Conservation (phyloP, 2,329 filamentous ascomycete species). For the Alternaria ethzedia region DNA sequence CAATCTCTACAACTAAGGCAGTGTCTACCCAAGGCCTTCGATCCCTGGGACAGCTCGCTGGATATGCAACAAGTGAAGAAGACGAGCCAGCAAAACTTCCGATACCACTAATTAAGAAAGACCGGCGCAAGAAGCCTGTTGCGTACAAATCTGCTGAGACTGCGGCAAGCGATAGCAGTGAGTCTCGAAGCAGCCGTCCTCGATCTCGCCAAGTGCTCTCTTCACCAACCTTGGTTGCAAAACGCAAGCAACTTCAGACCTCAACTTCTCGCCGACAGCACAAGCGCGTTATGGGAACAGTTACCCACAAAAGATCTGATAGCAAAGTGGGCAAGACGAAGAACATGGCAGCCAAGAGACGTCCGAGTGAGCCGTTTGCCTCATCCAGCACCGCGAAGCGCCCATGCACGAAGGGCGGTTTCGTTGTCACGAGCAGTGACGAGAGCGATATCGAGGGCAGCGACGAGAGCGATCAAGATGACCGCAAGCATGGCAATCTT, state of each 20-base stretch:
- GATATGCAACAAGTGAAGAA: neutral
- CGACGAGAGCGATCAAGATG: neutral
- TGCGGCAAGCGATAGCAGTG: neutral
- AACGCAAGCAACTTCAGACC: neutral
- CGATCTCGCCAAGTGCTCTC: neutral
- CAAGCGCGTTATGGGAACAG: neutral
- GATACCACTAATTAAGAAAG: neutral
- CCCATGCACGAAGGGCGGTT: constrained; percentile 12
- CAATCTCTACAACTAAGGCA: neutral
- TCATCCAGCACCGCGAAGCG: neutral
- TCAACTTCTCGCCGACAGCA: neutral
- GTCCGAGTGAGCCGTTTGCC: neutral
- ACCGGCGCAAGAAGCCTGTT: neutral
- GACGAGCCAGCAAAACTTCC: neutral
- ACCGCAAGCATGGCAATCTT: neutral
- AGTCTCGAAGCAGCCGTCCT: neutral
- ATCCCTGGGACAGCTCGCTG: neutral
- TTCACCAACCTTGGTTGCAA: neutral
- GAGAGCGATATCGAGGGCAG: constrained; percentile 4
- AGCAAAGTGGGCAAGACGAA: no score
- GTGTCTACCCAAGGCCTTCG: neutral
- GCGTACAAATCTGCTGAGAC: neutral
- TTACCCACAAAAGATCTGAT: neutral
- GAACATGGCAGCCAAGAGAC: neutral
- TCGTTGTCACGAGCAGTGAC: constrained; percentile 13